A percentile compares a stretch with the other conserved stretches of the same genome.
Conservation (phyloP, 805 yeast genomes). For the Metschnikowia amazonensis region DNA sequence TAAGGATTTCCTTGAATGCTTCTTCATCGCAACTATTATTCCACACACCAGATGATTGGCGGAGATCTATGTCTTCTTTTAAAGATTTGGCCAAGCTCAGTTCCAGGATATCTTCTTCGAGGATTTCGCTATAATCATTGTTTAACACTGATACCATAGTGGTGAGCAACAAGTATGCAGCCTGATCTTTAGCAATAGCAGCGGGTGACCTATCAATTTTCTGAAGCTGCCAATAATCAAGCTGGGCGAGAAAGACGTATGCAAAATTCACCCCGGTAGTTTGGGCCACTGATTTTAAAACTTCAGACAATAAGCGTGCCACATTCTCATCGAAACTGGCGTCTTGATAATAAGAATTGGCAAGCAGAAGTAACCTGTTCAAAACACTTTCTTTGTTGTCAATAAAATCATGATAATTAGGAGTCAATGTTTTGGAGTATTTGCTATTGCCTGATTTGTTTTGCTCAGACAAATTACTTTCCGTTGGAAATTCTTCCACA, state of each 20-base stretch:
- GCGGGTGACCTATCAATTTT: conserved; percentile 12
- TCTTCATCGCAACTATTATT: conserved; percentile 7
- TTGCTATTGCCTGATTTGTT: conserved; percentile 9
- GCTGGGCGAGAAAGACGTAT: conserved; percentile 43
- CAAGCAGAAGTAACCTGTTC: conserved; percentile 33
- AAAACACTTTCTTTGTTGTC: conserved; percentile 40
- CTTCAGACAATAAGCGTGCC: conserved; percentile 20
- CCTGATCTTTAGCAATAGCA: conserved; percentile 25
- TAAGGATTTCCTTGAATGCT: background rate
- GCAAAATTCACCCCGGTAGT: conserved; percentile 47
- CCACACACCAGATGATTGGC: conserved; percentile 29
- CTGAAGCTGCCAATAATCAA: conserved; percentile 41
- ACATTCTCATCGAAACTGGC: conserved; percentile 15
- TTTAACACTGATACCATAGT: conserved; percentile 27
- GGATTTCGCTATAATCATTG: conserved; percentile 23
- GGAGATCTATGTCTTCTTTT: conserved; percentile 24
- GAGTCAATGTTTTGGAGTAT: conserved; percentile 23
- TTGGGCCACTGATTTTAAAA: conserved; percentile 22
- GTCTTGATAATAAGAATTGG: conserved; percentile 30
- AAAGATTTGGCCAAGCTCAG: conserved; percentile 22
- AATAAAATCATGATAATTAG: conserved; percentile 43
- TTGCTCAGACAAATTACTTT: conserved; percentile 19
- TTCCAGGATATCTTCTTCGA: conserved; percentile 20
- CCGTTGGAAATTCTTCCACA: conserved; percentile 20
- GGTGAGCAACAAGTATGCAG: conserved; percentile 30